These are phyloP conservation scores for Rubia yunnanensis DNA, from an alignment of 257 asterid species.

Conservation along the genomic window DNA sequence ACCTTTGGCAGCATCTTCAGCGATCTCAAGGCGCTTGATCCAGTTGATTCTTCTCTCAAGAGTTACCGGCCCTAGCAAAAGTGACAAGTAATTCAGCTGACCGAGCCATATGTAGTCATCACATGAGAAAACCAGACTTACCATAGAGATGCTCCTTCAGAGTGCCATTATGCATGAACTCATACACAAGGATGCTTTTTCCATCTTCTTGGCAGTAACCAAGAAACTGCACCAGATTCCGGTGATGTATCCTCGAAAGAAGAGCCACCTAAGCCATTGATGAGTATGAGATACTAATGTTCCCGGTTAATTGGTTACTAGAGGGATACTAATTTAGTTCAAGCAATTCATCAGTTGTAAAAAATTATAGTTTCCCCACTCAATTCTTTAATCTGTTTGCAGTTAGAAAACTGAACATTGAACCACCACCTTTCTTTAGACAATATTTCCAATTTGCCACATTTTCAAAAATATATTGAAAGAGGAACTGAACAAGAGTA, in stretches of 20 bases:
- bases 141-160: conserved; percentile 93
- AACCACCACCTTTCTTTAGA: background rate
- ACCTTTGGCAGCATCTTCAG: conserved; percentile 98
- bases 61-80: conserved; percentile 47
- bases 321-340: background rate
- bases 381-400: no score
- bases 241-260: conserved; percentile 97
- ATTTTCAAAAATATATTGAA: background rate
- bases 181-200: conserved; percentile 78
- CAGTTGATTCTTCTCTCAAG: conserved; percentile 67
- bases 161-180: conserved; percentile 96
- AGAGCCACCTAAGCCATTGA: conserved; percentile 65
- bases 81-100: conserved; percentile 9
- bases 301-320: background rate
- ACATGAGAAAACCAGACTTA: conserved; percentile 13
- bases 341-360: background rate
- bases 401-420: background rate
- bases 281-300: conserved; percentile 7
- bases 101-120: background rate
- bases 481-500: background rate
- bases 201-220: conserved; percentile 98
- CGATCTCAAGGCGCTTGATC: conserved; percentile 94
- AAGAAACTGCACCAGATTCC: conserved; percentile 88
- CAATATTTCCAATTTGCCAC: background rate
- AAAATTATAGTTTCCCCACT: background rate